Conservation (phyloP, 2,329 filamentous ascomycete species). For the Helotiales sp. region DNA sequence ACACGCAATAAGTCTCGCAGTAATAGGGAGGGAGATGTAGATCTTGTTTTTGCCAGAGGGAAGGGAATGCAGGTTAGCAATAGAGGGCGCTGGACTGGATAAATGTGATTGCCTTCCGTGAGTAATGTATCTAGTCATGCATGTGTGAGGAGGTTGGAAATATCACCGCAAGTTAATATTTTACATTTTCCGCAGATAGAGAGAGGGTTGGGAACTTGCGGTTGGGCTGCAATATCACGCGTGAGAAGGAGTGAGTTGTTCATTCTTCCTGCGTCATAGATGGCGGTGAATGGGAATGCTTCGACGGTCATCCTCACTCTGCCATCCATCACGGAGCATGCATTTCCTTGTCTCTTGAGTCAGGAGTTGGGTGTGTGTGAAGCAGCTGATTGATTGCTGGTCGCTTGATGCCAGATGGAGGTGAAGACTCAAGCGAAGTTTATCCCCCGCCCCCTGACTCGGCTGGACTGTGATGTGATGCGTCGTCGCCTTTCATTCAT, state of each 20-base stretch:
- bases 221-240: neutral
- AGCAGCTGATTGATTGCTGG: slow-evolving; percentile 15
- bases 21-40: neutral
- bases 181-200: slow-evolving; percentile 5
- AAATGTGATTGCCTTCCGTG: neutral
- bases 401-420: neutral
- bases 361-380: slow-evolving; percentile 13
- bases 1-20: slow-evolving; percentile 8
- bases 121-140: slow-evolving; percentile 34
- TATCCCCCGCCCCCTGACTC: slow-evolving; percentile 9
- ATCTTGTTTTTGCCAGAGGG: neutral
- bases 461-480: neutral
- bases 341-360: slow-evolving; percentile 18
- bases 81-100: neutral
- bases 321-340: slow-evolving; percentile 14
- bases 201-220: slow-evolving; percentile 11
- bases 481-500: slow-evolving; percentile 6
- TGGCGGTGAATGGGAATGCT: slow-evolving; percentile 21
- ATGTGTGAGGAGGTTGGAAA: slow-evolving; percentile 30
- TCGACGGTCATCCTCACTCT: slow-evolving; percentile 22
- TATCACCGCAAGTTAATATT: slow-evolving; percentile 27
- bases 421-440: neutral
- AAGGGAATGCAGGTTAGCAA: neutral
- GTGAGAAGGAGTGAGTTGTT: slow-evolving; percentile 17
- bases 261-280: slow-evolving; percentile 17